Evolutionary conservation across 2,329 filamentous ascomycete genomes (phyloP).

Genomic region (Dactylellina sp.): DNA sequence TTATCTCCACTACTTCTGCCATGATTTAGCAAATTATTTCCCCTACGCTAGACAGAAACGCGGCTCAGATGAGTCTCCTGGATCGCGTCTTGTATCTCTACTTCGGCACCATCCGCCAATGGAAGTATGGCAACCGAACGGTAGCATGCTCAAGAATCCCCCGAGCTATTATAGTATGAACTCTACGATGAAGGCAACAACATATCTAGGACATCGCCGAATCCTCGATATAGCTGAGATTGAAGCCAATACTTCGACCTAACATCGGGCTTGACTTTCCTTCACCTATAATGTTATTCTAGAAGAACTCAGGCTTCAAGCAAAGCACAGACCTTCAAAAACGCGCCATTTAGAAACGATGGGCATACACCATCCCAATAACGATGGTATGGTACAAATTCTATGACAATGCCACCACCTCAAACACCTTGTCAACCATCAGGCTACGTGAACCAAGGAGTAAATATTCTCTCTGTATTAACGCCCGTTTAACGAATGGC

Average conservation of each 20-base stretch:
- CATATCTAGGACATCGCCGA: constrained; percentile 64
- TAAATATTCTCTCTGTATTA: constrained; percentile 2
- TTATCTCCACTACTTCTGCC: not conserved
- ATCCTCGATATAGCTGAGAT: constrained; percentile 67
- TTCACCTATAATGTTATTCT: constrained; percentile 71
- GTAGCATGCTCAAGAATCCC: constrained; percentile 68
- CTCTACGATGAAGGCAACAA: constrained; percentile 37
- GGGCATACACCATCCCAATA: constrained; percentile 12
- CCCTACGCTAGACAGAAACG: not conserved
- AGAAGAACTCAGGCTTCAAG: constrained; percentile 66
- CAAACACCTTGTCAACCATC: constrained; percentile 2
- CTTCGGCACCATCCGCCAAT: constrained; percentile 64
- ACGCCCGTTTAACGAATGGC: constrained; percentile 38
- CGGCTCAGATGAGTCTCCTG: constrained; percentile 61
- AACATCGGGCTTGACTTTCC: constrained; percentile 68
- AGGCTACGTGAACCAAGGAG: constrained; percentile 2
- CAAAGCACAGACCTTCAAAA: constrained; percentile 56
- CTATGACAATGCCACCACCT: constrained; percentile 7
- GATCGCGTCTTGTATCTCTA: constrained; percentile 65
- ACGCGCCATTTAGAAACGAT: constrained; percentile 19
- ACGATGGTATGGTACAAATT: constrained; percentile 5
- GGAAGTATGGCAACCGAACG: constrained; percentile 67
- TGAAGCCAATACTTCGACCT: constrained; percentile 70
- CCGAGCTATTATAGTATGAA: constrained; percentile 64
- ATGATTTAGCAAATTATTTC: not conserved